Conservation (phyloP, 2,329 filamentous ascomycete genomes). For the Colletotrichum coccodes region DNA sequence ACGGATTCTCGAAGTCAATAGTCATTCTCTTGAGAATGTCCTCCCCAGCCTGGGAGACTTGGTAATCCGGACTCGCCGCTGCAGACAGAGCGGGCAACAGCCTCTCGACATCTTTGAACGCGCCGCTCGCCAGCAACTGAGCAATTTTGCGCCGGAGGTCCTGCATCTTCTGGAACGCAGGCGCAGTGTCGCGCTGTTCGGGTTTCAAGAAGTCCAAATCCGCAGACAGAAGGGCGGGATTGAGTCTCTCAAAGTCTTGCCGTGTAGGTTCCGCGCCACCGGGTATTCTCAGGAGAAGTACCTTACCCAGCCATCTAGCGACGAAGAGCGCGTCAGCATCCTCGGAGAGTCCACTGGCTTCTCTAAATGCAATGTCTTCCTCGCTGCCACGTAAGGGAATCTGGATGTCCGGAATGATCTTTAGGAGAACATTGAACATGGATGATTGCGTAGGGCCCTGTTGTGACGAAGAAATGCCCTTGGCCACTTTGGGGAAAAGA, state of each 20-base stretch:
- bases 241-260: constrained; percentile 34
- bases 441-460: constrained; percentile 56
- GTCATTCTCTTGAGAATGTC: constrained; percentile 86
- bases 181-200: constrained; percentile 56
- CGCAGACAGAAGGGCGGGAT: constrained; percentile 68
- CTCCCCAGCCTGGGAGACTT: constrained; percentile 85
- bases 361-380: constrained; percentile 77
- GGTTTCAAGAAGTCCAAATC: constrained; percentile 78
- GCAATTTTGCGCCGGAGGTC: constrained; percentile 68
- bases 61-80: constrained; percentile 82
- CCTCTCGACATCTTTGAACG: constrained; percentile 85
- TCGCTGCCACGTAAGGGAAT: constrained; percentile 82
- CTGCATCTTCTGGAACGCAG: constrained; percentile 49
- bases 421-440: constrained; percentile 85
- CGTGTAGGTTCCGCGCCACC: constrained; percentile 37
- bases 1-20: constrained; percentile 76
- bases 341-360: constrained; percentile 72
- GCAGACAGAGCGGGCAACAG: constrained; percentile 87
- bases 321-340: constrained; percentile 78
- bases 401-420: constrained; percentile 75
- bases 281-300: constrained; percentile 70
- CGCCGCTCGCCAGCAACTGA: constrained; percentile 82
- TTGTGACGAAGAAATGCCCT: constrained; percentile 66
- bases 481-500: constrained; percentile 76
- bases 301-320: constrained; percentile 78